Evolutionary conservation across 1,284 basidiomycete genomes (phyloP).

Genomic region (Fistulina hepatica): DNA sequence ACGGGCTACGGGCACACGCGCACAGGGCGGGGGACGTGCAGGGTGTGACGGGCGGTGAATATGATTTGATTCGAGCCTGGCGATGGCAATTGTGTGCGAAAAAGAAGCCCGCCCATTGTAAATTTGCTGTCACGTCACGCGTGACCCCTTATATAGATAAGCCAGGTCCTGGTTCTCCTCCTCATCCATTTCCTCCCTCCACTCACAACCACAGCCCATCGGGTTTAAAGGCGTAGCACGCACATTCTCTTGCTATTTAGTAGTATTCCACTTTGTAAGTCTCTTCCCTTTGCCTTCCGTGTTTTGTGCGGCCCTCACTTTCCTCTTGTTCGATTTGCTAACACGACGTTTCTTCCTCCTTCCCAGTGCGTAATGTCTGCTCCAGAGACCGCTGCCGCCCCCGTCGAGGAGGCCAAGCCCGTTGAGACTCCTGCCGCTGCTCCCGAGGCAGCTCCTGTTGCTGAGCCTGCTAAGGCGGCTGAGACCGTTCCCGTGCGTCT

Average conservation of each 20-base stretch:
- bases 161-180: constrained; percentile 16
- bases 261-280: constrained; percentile 34
- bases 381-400: constrained; percentile 40
- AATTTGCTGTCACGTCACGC: too few relatives aligned
- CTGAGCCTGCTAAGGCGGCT: constrained; percentile 32
- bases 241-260: constrained; percentile 42
- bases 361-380: constrained; percentile 69
- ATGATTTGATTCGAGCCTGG: too few relatives aligned
- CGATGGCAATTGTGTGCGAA: too few relatives aligned
- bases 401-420: constrained; percentile 44
- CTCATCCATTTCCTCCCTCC: constrained; percentile 38
- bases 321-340: constrained; percentile 15
- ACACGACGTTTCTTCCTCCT: constrained; percentile 30
- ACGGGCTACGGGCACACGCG: too few relatives aligned
- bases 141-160: too few relatives aligned
- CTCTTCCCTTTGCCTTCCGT: constrained; percentile 13
- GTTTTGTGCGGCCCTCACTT: constrained; percentile 15
- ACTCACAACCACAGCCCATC: constrained; percentile 31
- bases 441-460: constrained; percentile 26
- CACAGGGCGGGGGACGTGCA: too few relatives aligned
- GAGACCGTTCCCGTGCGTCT: constrained; percentile 27
- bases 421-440: constrained; percentile 32
- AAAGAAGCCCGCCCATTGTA: too few relatives aligned
- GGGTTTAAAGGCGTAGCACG: constrained; percentile 40
- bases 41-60: too few relatives aligned